Conservation (phyloP, 352 stramenopile genomes). For the Halophytophthora polymorphica region DNA sequence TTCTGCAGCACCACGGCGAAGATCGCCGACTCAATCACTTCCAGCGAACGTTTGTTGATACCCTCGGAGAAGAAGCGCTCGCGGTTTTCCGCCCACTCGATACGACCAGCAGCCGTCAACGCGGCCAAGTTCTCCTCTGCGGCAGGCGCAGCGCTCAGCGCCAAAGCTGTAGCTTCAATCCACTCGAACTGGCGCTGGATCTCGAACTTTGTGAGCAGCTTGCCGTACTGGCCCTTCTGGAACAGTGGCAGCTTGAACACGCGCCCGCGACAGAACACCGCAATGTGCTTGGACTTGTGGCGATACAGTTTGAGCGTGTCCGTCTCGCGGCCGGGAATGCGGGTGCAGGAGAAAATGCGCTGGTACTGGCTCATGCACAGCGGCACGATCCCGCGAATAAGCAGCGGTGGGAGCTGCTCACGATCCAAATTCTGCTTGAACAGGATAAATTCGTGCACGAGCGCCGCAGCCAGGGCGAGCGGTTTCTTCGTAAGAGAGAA, state of each 20-base stretch:
- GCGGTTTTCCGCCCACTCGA: conserved; percentile 87
- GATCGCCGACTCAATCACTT: conserved; percentile 70
- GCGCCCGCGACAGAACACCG: conserved; percentile 80
- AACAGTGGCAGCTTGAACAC: conserved; percentile 89
- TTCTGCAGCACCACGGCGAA: conserved; percentile 81
- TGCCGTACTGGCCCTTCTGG: conserved; percentile 73
- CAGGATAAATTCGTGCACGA: conserved; percentile 79
- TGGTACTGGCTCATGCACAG: conserved; percentile 91
- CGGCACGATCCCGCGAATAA: conserved; percentile 83
- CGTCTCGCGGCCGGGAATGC: conserved; percentile 83
- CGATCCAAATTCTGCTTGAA: conserved; percentile 88
- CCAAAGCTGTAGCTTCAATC: conserved; percentile 51
- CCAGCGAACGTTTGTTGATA: conserved; percentile 84
- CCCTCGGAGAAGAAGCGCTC: conserved; percentile 87
- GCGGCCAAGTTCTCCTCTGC: conserved; percentile 64
- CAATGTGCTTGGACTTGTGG: conserved; percentile 82
- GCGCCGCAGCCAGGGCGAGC: conserved; percentile 53
- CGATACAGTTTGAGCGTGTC: conserved; percentile 77
- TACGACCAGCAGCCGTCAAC: conserved; percentile 78
- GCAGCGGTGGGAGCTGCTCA: conserved; percentile 74
- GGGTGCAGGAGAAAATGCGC: conserved; percentile 88
- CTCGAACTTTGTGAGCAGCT: conserved; percentile 70
- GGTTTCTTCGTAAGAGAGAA: conserved; percentile 64
- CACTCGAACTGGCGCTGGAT: conserved; percentile 80
- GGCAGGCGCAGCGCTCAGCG: conserved; percentile 27